phyloP scores from a whole-genome alignment of 192 early-diverging fungal genomes.

The Umbelopsis ramanniana region DNA sequence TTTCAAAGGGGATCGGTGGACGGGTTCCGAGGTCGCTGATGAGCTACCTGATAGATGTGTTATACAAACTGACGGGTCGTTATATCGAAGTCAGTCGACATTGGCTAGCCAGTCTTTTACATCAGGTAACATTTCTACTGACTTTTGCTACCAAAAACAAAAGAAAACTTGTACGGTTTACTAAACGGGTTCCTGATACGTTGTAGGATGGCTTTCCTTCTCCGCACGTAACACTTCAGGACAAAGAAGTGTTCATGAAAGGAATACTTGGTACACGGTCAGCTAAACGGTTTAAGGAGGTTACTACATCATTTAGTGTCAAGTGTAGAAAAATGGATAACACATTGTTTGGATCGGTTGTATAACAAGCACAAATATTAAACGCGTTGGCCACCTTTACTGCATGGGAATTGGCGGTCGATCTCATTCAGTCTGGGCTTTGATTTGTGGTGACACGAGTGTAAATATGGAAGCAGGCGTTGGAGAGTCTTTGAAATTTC shows the following conservation, averaged over 20 bases:
- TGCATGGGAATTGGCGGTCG: neutral
- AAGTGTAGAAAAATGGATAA: slow-evolving; percentile 53
- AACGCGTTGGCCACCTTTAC: neutral
- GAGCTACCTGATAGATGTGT: slow-evolving; percentile 52
- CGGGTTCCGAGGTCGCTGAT: slow-evolving; percentile 56
- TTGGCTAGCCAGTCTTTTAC: slow-evolving; percentile 50
- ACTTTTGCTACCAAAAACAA: neutral
- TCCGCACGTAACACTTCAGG: slow-evolving; percentile 43
- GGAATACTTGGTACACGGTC: slow-evolving; percentile 53
- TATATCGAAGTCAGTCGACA: slow-evolving; percentile 45
- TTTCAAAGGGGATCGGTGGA: slow-evolving; percentile 52
- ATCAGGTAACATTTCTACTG: slow-evolving; percentile 36
- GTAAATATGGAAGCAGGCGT: slow-evolving; percentile 7
- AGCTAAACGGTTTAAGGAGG: slow-evolving; percentile 49
- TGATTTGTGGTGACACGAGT: slow-evolving; percentile 1
- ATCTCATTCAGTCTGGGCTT: slow-evolving; percentile 13
- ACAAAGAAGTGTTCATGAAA: slow-evolving; percentile 56
- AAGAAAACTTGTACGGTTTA: neutral
- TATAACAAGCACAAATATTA: slow-evolving; percentile 20
- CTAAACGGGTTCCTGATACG: neutral
- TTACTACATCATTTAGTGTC: slow-evolving; percentile 45
- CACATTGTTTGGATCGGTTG: slow-evolving; percentile 45
- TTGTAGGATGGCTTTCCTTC: slow-evolving; percentile 56
- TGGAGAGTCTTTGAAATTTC: neutral
- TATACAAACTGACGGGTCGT: slow-evolving; percentile 50